phyloP scores from a whole-genome alignment of 305 asterid species.

The Fraxinus angustifolia region DNA sequence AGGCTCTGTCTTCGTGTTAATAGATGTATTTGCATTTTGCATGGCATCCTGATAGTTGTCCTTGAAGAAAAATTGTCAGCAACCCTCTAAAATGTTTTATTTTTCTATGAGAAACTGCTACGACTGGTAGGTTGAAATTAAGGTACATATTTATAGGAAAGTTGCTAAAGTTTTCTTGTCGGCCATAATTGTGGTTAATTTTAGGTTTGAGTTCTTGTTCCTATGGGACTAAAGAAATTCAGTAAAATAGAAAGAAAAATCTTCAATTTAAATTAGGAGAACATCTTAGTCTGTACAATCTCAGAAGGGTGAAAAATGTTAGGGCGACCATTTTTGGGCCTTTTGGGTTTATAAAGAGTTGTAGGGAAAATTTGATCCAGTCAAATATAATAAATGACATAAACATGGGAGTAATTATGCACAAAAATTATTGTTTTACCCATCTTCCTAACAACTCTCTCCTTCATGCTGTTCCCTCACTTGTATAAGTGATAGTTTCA shows the following conservation, averaged over 20 bases:
- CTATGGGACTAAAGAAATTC: neutral
- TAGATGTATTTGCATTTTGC: neutral
- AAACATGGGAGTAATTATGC: neutral
- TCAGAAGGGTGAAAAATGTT: neutral
- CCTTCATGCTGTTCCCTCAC: neutral
- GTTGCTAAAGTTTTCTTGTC: neutral
- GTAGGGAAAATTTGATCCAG: neutral
- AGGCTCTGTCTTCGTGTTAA: neutral
- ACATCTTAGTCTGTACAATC: neutral
- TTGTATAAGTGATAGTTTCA: neutral
- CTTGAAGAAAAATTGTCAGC: neutral
- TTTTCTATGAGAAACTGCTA: neutral
- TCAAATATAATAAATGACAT: neutral
- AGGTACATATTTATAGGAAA: neutral
- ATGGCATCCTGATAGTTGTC: neutral
- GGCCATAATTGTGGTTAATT: neutral
- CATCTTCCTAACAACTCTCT: neutral
- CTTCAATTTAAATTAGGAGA: neutral
- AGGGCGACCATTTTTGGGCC: neutral
- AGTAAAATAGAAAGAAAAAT: neutral
- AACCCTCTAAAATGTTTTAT: slow-evolving; percentile 23
- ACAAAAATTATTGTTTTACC: neutral
- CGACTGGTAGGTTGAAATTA: slow-evolving; percentile 1
- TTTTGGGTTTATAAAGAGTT: neutral
- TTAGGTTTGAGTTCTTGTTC: neutral